Evolutionary conservation across 306 rosid species (phyloP).

Genomic region (Vachellia pachyceras): DNA sequence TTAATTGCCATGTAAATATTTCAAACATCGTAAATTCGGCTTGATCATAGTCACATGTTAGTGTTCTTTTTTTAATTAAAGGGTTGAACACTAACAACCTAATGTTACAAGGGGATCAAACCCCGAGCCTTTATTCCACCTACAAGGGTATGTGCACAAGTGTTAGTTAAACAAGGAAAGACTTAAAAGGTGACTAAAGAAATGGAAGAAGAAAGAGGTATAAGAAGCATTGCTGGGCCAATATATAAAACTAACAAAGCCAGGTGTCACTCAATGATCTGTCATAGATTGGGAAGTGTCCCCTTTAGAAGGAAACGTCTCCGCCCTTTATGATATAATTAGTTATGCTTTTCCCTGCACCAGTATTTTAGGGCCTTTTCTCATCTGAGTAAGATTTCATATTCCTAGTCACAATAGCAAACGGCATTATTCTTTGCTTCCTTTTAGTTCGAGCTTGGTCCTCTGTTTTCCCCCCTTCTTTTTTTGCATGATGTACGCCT

Average conservation of each 20-base stretch:
- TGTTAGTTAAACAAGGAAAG: too few species aligned
- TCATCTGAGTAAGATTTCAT: slow-evolving; percentile 41
- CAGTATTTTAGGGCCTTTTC: background rate
- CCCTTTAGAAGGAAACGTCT: slow-evolving; percentile 24
- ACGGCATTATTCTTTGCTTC: slow-evolving; percentile 26
- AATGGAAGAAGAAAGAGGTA: too few species aligned
- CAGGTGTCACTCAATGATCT: slow-evolving; percentile 32
- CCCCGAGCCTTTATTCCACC: too few species aligned
- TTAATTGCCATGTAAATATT: slow-evolving; percentile 8
- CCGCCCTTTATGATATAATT: background rate
- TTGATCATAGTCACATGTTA: background rate
- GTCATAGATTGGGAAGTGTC: slow-evolving; percentile 2
- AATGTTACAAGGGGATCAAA: too few species aligned
- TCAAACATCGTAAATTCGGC: background rate
- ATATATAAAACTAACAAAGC: background rate
- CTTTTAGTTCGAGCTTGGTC: slow-evolving; percentile 11
- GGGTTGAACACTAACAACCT: too few species aligned
- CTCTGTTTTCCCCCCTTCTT: too few species aligned
- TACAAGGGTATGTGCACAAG: too few species aligned
- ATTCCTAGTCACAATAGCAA: slow-evolving; percentile 46
- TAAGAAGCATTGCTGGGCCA: background rate
- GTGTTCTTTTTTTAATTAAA: too few species aligned
- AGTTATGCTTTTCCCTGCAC: background rate
- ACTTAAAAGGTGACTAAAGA: too few species aligned
- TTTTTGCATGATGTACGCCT: slow-evolving; percentile 37